These are phyloP conservation scores for Jatropha multifida DNA, from an alignment of 441 rosid genomes.

Conservation along the genomic window DNA sequence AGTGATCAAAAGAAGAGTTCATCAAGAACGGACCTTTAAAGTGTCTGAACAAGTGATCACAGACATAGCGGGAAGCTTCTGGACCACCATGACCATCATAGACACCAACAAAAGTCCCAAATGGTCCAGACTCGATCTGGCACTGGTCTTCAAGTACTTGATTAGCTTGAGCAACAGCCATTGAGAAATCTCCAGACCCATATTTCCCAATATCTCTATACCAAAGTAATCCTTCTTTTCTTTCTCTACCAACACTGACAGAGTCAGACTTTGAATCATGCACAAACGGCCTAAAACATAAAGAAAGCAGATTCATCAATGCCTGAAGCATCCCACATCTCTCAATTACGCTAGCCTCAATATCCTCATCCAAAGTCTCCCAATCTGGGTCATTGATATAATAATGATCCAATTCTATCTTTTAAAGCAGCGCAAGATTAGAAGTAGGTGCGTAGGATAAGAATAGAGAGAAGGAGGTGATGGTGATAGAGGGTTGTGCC, in stretches of 20 bases:
- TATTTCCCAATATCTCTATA: conserved; percentile 65
- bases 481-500: conserved; percentile 40
- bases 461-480: conserved; percentile 23
- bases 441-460: conserved; percentile 22
- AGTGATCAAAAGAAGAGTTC: not conserved
- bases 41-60: conserved; percentile 70
- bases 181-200: conserved; percentile 73
- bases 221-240: conserved; percentile 77
- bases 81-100: conserved; percentile 96
- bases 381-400: conserved; percentile 13
- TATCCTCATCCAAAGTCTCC: conserved; percentile 13
- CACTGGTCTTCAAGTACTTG: conserved; percentile 82
- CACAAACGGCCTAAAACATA: conserved; percentile 79
- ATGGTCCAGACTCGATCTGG: conserved; percentile 86
- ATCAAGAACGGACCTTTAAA: conserved; percentile 61
- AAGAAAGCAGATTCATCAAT: conserved; percentile 82
- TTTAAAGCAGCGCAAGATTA: conserved; percentile 11
- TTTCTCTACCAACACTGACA: conserved; percentile 39
- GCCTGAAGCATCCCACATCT: conserved; percentile 90
- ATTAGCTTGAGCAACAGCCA: conserved; percentile 91
- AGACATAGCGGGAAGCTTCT: conserved; percentile 75
- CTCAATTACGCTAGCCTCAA: conserved; percentile 45
- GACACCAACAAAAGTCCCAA: conserved; percentile 89
- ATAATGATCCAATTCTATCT: conserved; percentile 11
- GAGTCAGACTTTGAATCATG: conserved; percentile 29